Percentiles rank a stretch among this genome's conserved stretches.
phyloP scores from a whole-genome alignment of 768 basidiomycete genomes.

The Russula sp. region DNA sequence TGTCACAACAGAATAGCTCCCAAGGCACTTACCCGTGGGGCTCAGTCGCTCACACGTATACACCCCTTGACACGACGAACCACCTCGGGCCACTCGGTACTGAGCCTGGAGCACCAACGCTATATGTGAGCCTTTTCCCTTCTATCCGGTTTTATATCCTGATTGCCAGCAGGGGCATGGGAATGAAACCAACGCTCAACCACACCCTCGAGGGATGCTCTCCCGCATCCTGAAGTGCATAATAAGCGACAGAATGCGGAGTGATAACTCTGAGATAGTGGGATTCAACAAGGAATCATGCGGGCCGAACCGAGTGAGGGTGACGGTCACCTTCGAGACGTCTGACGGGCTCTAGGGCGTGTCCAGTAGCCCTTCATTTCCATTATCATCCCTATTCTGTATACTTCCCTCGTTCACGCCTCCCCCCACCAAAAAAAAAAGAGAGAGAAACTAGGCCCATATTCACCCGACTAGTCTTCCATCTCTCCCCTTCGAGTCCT shows the following conservation, averaged over 20 bases:
- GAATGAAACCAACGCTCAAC: neutral
- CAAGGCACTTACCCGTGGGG: neutral
- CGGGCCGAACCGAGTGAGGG: neutral
- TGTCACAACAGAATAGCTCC: neutral
- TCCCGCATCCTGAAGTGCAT: neutral
- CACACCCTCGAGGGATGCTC: neutral
- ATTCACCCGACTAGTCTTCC: neutral
- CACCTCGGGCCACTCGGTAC: neutral
- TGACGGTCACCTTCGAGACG: conserved; percentile 2
- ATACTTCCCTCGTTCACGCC: neutral
- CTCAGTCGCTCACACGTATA: neutral
- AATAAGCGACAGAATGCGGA: neutral
- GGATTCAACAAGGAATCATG: neutral
- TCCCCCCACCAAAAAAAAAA: neutral
- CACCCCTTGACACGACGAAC: neutral
- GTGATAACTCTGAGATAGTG: neutral
- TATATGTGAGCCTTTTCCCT: neutral
- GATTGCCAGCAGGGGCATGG: neutral
- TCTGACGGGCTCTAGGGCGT: neutral
- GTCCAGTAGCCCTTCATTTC: neutral
- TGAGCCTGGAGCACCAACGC: neutral
- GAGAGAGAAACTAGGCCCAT: neutral
- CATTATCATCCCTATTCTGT: neutral
- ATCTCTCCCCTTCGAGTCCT: neutral
- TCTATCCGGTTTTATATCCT: neutral